Evolutionary conservation across 768 basidiomycete genomes (phyloP).

Genomic region (Podaxis pistillaris): DNA sequence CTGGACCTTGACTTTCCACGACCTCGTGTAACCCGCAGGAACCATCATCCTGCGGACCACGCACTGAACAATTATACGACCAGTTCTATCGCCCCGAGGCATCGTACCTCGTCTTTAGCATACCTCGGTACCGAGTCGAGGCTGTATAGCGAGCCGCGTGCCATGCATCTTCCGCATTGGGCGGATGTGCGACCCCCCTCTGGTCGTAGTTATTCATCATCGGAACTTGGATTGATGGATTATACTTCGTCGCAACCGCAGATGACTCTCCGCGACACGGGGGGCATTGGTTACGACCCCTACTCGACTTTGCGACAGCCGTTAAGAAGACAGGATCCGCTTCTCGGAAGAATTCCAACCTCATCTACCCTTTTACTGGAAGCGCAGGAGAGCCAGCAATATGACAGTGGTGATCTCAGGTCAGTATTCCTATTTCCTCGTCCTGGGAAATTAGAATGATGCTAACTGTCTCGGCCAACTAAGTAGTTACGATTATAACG

Average conservation of each 20-base stretch:
- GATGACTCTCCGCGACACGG: background rate
- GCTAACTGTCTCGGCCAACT: background rate
- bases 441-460: background rate
- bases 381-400: background rate
- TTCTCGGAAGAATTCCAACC: background rate
- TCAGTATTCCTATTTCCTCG: background rate
- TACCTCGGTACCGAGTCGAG: slow-evolving; percentile 2
- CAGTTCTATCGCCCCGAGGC: slow-evolving; percentile 4
- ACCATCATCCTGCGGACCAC: background rate
- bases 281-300: slow-evolving; percentile 1
- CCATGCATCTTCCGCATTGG: slow-evolving; percentile 4
- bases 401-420: background rate
- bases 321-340: background rate
- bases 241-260: background rate
- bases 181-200: background rate
- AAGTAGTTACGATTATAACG: slow-evolving; percentile 1
- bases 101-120: background rate
- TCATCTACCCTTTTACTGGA: background rate
- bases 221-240: background rate
- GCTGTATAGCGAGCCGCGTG: slow-evolving; percentile 1
- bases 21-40: background rate
- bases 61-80: background rate
- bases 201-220: background rate
- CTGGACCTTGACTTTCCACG: background rate
- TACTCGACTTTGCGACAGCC: background rate